Conservation (phyloP, 2,329 filamentous ascomycete species). For the Sclerotinia subarctica region DNA sequence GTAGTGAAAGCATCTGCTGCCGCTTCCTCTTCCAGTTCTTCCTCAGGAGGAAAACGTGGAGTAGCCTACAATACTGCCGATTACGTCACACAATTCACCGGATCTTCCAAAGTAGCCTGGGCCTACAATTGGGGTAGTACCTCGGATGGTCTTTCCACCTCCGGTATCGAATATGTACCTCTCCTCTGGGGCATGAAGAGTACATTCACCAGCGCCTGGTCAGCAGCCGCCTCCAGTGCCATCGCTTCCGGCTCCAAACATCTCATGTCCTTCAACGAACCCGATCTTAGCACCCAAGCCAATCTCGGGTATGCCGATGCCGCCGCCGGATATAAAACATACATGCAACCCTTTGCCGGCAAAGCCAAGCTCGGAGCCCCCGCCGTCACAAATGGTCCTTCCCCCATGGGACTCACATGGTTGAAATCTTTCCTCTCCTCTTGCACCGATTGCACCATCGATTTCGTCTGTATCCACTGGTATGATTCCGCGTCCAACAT, state of each 20-base stretch:
- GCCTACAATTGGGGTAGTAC: slow-evolving; percentile 65
- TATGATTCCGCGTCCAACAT: slow-evolving; percentile 42
- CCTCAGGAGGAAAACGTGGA: slow-evolving; percentile 52
- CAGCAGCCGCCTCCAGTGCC: slow-evolving; percentile 47
- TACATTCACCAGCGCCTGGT: slow-evolving; percentile 49
- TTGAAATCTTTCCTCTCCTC: slow-evolving; percentile 44
- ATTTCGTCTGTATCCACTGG: slow-evolving; percentile 48
- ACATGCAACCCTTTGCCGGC: slow-evolving; percentile 46
- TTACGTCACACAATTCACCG: slow-evolving; percentile 51
- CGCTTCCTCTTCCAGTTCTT: slow-evolving; percentile 7
- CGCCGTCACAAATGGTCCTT: slow-evolving; percentile 47
- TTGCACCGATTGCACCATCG: slow-evolving; percentile 44
- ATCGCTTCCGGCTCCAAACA: slow-evolving; percentile 53
- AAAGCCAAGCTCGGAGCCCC: slow-evolving; percentile 47
- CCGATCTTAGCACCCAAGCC: slow-evolving; percentile 58
- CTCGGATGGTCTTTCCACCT: slow-evolving; percentile 41
- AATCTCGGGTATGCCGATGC: slow-evolving; percentile 44
- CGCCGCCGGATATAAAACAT: slow-evolving; percentile 41
- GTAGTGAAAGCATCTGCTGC: slow-evolving; percentile 12
- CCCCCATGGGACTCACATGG: slow-evolving; percentile 44
- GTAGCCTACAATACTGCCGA: slow-evolving; percentile 62
- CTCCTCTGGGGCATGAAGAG: slow-evolving; percentile 58
- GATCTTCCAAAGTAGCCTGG: slow-evolving; percentile 50
- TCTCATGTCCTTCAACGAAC: slow-evolving; percentile 70
- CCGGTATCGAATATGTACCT: slow-evolving; percentile 58